phyloP scores from a whole-genome alignment of 306 rosid genomes.

The Albizia julibrissin region DNA sequence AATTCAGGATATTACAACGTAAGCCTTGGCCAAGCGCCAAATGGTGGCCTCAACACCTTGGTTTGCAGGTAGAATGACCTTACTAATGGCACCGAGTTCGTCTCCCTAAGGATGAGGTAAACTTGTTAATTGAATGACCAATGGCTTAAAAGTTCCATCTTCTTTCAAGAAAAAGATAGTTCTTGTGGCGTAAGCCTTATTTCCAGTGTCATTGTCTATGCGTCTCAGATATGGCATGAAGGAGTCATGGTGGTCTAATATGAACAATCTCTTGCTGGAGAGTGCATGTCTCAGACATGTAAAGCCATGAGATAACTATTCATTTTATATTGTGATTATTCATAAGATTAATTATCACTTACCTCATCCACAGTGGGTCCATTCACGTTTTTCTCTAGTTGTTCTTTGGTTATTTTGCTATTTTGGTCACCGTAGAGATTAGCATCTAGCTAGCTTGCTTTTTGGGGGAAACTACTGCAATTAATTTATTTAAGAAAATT shows the following conservation, averaged over 20 bases:
- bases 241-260: slow-evolving; percentile 71
- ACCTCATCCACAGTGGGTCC: slow-evolving; percentile 62
- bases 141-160: slow-evolving; percentile 70
- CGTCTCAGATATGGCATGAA: slow-evolving; percentile 59
- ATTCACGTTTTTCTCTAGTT: slow-evolving; percentile 43
- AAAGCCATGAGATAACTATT: neutral
- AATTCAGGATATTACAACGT: too few relatives aligned
- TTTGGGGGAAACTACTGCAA: slow-evolving; percentile 68
- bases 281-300: slow-evolving; percentile 46
- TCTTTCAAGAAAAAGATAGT: slow-evolving; percentile 64
- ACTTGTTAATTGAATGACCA: slow-evolving; percentile 69
- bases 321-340: too few relatives aligned
- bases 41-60: slow-evolving; percentile 55
- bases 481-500: neutral
- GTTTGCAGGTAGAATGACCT: slow-evolving; percentile 51
- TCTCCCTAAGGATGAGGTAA: slow-evolving; percentile 66
- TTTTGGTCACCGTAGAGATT: slow-evolving; percentile 61
- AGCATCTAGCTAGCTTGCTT: slow-evolving; percentile 58
- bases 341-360: neutral
- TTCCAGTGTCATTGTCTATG: slow-evolving; percentile 42
- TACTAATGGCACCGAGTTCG: slow-evolving; percentile 53
- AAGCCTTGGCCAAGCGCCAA: slow-evolving; percentile 79
- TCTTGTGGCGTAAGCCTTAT: slow-evolving; percentile 58
- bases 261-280: slow-evolving; percentile 51
- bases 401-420: slow-evolving; percentile 50